These are phyloP conservation scores for Hypoxylon sp. DNA, from an alignment of 2,329 filamentous ascomycete species.

Conservation along the genomic window DNA sequence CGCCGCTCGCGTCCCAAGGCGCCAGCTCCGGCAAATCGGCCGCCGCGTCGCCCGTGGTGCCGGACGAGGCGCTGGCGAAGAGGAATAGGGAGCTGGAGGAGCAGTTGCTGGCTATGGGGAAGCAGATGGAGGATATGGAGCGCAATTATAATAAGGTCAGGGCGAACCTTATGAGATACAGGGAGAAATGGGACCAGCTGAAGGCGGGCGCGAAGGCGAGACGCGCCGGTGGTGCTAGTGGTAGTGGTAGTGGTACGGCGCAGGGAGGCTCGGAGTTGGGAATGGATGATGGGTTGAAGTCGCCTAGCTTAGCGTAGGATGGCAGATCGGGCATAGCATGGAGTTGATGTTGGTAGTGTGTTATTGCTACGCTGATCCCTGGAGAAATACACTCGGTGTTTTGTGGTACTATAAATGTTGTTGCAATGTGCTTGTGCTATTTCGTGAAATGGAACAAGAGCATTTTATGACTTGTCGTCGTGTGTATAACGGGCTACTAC, in stretches of 20 bases:
- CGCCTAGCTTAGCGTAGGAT: constrained; percentile 15
- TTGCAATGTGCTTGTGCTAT: neutral
- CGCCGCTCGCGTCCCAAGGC: constrained; percentile 59
- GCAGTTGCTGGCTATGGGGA: constrained; percentile 69
- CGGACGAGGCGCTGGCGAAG: constrained; percentile 62
- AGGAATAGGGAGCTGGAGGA: constrained; percentile 78
- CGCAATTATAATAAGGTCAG: constrained; percentile 69
- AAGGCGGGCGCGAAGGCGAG: constrained; percentile 74
- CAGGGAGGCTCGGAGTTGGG: constrained; percentile 21
- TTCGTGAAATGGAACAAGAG: neutral
- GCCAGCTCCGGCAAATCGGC: constrained; percentile 9
- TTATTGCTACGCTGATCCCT: neutral
- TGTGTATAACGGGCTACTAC: neutral
- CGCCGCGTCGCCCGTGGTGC: constrained; percentile 16
- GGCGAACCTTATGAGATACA: constrained; percentile 70
- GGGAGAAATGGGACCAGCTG: constrained; percentile 73
- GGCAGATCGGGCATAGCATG: neutral
- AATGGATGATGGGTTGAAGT: constrained; percentile 30
- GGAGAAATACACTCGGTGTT: neutral
- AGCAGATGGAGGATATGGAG: constrained; percentile 77
- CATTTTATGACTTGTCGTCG: neutral
- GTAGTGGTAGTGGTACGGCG: constrained; percentile 2
- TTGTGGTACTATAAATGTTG: neutral
- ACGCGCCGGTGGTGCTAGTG: constrained; percentile 41
- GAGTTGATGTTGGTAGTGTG: neutral